Base-by-base conservation (phyloP, 495 filamentous ascomycete genomes). In the Penicillium lividum region DNA sequence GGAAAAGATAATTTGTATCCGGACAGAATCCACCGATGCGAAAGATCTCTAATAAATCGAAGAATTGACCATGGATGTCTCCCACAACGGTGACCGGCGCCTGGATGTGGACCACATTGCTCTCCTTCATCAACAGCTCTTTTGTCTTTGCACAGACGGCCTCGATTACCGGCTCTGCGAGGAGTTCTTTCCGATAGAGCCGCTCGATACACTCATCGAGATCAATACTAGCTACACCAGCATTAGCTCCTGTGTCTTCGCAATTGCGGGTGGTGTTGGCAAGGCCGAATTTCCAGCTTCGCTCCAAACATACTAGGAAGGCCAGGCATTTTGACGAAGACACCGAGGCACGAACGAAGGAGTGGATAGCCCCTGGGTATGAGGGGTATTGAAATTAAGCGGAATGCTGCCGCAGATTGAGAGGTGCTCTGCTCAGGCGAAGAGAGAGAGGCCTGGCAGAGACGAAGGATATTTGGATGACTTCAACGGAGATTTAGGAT, bases 71-170 rank as follows among this genome's bases (percentile, higher is more conserved):
- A 73, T 98, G 94, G 64, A 98, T 98, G 68, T 98, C 94, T 59
- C 94, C 94, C 7, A 98, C 95, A 3, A 98, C 94, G n/a, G 94
- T 98, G 43, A 98, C 91, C 7, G 94, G 94, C 15, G 94, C 93
- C 54, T 86, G 86, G 58, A 98, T 95, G 70, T 98, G 94, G 44
- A 98, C 94, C 50, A 98, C 94, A 79, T 98, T 98, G 81, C 93
- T 97, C 84, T 98, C 94, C 71, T 94, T 95, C 94, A 98, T 98
- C 60, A 98, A 81, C 55, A 98, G 82, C 74, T 98, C 94, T 63
- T 98, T 98, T 11, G 95, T 92, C 73, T 98, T 98, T 66, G 94
- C 92, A 73, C 94, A 98, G 85, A 98, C 95, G 66, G 95, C 94
- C 77, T 98, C 94, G 71, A 98, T 93, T 44, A 98, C 95, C 7